Percentiles rank a stretch among this genome's conserved stretches.
phyloP scores from a whole-genome alignment of 805 yeast genomes.

The Kodamaea jinghongensis region DNA sequence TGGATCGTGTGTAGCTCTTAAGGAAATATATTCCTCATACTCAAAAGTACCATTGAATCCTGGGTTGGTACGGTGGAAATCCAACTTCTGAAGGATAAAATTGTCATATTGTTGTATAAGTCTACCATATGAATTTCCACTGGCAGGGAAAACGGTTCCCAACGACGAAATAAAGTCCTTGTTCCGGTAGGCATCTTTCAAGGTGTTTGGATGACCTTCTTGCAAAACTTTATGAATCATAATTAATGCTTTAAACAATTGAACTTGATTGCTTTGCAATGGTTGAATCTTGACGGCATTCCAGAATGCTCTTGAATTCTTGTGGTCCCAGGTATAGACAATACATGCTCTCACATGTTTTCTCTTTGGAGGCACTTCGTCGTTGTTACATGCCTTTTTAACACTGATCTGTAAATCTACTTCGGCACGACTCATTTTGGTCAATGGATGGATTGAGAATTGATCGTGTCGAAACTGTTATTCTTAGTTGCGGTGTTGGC shows the following conservation, averaged over 20 bases:
- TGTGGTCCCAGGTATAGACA: slow-evolving; percentile 95
- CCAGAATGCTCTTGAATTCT: slow-evolving; percentile 82
- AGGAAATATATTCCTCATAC: slow-evolving; percentile 89
- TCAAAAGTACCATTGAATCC: slow-evolving; percentile 95
- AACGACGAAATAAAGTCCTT: slow-evolving; percentile 75
- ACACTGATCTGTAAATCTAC: slow-evolving; percentile 51
- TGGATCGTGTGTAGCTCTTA: slow-evolving; percentile 86
- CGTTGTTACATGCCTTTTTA: slow-evolving; percentile 81
- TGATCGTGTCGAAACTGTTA: not conserved
- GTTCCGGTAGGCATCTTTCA: slow-evolving; percentile 77
- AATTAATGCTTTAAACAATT: slow-evolving; percentile 80
- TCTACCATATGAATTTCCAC: slow-evolving; percentile 57
- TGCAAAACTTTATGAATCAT: slow-evolving; percentile 90
- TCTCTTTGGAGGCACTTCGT: slow-evolving; percentile 90
- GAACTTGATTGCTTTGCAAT: slow-evolving; percentile 76
- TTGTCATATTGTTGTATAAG: slow-evolving; percentile 75
- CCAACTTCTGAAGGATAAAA: slow-evolving; percentile 67
- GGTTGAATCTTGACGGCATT: slow-evolving; percentile 76
- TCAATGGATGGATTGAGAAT: not conserved
- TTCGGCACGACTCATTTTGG: slow-evolving; percentile 43
- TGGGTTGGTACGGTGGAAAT: slow-evolving; percentile 79
- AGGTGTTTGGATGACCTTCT: slow-evolving; percentile 90
- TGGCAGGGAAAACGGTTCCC: slow-evolving; percentile 50
- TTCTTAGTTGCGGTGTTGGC: no score
- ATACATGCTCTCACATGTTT: slow-evolving; percentile 95